These are phyloP conservation scores for Lipomyces yamadae DNA, from an alignment of 805 yeast genomes.

Conservation along the genomic window DNA sequence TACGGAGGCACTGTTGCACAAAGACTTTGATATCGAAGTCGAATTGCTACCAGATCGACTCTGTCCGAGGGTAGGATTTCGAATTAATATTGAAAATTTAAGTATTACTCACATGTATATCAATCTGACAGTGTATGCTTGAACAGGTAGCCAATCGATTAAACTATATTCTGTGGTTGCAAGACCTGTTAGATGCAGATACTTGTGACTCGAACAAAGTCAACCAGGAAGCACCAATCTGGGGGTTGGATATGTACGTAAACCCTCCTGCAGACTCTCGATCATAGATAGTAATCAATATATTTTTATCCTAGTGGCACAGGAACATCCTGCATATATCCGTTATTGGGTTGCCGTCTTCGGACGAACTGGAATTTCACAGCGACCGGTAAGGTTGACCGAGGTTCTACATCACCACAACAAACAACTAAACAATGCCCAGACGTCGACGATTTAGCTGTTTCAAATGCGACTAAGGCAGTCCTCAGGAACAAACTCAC, in stretches of 20 bases:
- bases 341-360: constrained; percentile 48
- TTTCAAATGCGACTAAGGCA: constrained; percentile 44
- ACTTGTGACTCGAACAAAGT: neutral
- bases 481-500: constrained; percentile 43
- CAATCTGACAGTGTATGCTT: neutral
- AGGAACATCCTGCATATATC: constrained; percentile 56
- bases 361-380: constrained; percentile 42
- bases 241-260: constrained; percentile 26
- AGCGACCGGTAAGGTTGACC: constrained; percentile 44
- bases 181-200: constrained; percentile 35
- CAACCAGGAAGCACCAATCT: neutral
- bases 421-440: neutral
- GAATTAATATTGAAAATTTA: neutral
- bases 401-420: neutral
- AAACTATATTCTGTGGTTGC: constrained; percentile 43
- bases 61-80: constrained; percentile 33
- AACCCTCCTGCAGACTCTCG: too few species aligned
- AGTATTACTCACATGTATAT: neutral
- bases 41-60: constrained; percentile 25
- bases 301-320: constrained; percentile 47
- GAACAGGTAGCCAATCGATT: constrained; percentile 38
- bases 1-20: constrained; percentile 26
- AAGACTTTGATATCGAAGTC: constrained; percentile 31
- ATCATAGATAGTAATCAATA: neutral
- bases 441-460: constrained; percentile 50